Evolutionary conservation across 1,284 basidiomycete genomes (phyloP).

Genomic region (Exobasidium rhododendri): DNA sequence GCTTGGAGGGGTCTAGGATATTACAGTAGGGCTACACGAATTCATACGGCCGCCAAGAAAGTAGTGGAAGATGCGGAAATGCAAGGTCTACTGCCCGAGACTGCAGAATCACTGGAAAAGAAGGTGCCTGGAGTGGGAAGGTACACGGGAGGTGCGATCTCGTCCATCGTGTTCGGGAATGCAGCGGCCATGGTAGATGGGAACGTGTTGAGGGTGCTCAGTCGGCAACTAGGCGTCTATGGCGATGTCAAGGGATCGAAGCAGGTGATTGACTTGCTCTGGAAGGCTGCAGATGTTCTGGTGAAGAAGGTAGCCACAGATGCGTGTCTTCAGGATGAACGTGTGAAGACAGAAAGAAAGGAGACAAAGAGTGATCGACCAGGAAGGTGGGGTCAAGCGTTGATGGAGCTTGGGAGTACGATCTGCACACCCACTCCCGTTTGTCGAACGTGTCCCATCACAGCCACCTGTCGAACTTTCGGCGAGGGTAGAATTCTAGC

Average conservation of each 20-base stretch:
- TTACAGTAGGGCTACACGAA: slow-evolving; percentile 49
- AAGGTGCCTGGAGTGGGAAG: slow-evolving; percentile 84
- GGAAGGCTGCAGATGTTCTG: slow-evolving; percentile 37
- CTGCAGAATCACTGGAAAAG: slow-evolving; percentile 75
- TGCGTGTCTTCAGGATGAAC: neutral
- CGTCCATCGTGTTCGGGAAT: slow-evolving; percentile 47
- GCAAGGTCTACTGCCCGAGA: slow-evolving; percentile 75
- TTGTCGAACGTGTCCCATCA: slow-evolving; percentile 38
- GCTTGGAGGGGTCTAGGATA: slow-evolving; percentile 51
- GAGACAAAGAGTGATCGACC: slow-evolving; percentile 23
- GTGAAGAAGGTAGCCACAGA: slow-evolving; percentile 30
- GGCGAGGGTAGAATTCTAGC: slow-evolving; percentile 19
- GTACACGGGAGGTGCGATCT: slow-evolving; percentile 66
- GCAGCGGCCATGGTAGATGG: slow-evolving; percentile 49
- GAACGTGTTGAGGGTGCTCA: slow-evolving; percentile 45
- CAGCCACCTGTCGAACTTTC: slow-evolving; percentile 17
- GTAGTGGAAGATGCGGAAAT: slow-evolving; percentile 31
- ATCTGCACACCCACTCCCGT: slow-evolving; percentile 38
- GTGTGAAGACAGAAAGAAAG: neutral
- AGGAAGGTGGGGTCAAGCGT: slow-evolving; percentile 50
- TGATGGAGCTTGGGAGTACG: slow-evolving; percentile 52
- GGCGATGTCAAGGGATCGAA: slow-evolving; percentile 42
- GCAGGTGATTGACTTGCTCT: slow-evolving; percentile 38
- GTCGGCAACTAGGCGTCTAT: slow-evolving; percentile 43
- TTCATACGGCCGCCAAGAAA: slow-evolving; percentile 45